Evolutionary conservation across 2,329 filamentous ascomycete species (phyloP).

Genomic region (Phaeosphaeria sp.): DNA sequence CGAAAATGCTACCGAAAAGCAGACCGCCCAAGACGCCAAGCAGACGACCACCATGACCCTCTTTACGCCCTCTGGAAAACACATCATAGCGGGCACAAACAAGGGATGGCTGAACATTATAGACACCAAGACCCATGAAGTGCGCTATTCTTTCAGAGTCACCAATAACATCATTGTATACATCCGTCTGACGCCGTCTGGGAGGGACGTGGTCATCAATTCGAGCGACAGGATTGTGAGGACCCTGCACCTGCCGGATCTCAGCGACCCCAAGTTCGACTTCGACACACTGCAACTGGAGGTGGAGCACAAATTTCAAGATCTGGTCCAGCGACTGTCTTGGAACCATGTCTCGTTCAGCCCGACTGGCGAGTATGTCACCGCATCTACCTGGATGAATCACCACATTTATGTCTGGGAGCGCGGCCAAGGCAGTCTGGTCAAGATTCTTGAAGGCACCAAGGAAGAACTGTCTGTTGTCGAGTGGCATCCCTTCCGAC

Average conservation of each 20-base stretch:
- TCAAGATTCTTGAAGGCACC: slow-evolving; percentile 95
- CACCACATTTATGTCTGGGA: slow-evolving; percentile 99
- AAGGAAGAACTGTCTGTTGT: slow-evolving; percentile 96
- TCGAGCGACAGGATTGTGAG: slow-evolving; percentile 94
- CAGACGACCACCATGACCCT: slow-evolving; percentile 93
- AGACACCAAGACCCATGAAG: slow-evolving; percentile 77
- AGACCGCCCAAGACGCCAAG: slow-evolving; percentile 88
- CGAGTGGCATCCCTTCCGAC: slow-evolving; percentile 92
- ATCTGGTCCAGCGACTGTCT: slow-evolving; percentile 90
- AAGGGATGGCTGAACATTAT: slow-evolving; percentile 98
- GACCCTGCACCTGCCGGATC: slow-evolving; percentile 86
- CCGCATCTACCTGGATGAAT: slow-evolving; percentile 96
- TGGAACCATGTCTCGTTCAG: slow-evolving; percentile 99
- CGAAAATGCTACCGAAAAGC: slow-evolving; percentile 80
- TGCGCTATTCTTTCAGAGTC: slow-evolving; percentile 88
- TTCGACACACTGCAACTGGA: slow-evolving; percentile 86
- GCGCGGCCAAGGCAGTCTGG: slow-evolving; percentile 86
- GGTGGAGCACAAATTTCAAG: slow-evolving; percentile 97
- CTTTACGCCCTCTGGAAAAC: slow-evolving; percentile 83
- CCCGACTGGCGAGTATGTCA: slow-evolving; percentile 92
- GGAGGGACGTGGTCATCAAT: slow-evolving; percentile 88
- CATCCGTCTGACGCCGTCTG: slow-evolving; percentile 81
- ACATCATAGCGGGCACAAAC: slow-evolving; percentile 90
- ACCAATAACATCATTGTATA: slow-evolving; percentile 88
- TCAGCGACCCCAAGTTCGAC: slow-evolving; percentile 68